These are phyloP conservation scores for Pichia inconspicua DNA, from an alignment of 1,139 yeast genomes.

Conservation along the genomic window DNA sequence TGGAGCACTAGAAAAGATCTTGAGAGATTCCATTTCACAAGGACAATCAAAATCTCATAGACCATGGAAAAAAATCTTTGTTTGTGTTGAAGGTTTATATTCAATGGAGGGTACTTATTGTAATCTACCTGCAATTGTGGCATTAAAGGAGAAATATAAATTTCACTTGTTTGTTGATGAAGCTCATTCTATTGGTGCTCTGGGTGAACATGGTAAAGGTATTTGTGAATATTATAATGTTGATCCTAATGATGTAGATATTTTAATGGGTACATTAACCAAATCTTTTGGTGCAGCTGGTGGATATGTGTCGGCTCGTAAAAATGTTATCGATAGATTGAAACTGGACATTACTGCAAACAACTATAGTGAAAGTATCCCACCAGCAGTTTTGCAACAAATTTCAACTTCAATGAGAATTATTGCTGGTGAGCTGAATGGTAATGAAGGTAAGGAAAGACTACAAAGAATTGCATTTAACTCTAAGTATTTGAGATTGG, in stretches of 20 bases:
- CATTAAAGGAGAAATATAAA: conserved; percentile 75
- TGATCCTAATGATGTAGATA: conserved; percentile 67
- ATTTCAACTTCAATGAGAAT: conserved; percentile 73
- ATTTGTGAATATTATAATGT: conserved; percentile 88
- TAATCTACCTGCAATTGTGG: conserved; percentile 71
- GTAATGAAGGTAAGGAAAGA: conserved; percentile 91
- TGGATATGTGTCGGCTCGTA: conserved; percentile 81
- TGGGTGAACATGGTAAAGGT: conserved; percentile 91
- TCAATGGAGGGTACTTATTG: conserved; percentile 98
- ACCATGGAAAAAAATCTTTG: conserved; percentile 92
- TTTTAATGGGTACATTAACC: conserved; percentile 95
- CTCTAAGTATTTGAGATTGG: conserved; percentile 85
- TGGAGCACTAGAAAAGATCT: conserved; percentile 66
- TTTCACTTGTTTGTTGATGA: conserved; percentile 90
- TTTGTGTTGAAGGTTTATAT: conserved; percentile 92
- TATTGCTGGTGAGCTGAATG: conserved; percentile 72
- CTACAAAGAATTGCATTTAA: conserved; percentile 90
- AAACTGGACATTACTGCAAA: conserved; percentile 69
- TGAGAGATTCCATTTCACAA: conserved; percentile 84
- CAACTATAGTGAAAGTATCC: conserved; percentile 72
- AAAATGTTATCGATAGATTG: conserved; percentile 61
- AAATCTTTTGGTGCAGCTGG: conserved; percentile 99
- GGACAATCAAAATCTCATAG: conserved; percentile 97
- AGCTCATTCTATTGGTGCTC: conserved; percentile 97
- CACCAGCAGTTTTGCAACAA: conserved; percentile 89